Base-by-base conservation (phyloP, 1,284 basidiomycete genomes). In the Puccinia coronata region DNA sequence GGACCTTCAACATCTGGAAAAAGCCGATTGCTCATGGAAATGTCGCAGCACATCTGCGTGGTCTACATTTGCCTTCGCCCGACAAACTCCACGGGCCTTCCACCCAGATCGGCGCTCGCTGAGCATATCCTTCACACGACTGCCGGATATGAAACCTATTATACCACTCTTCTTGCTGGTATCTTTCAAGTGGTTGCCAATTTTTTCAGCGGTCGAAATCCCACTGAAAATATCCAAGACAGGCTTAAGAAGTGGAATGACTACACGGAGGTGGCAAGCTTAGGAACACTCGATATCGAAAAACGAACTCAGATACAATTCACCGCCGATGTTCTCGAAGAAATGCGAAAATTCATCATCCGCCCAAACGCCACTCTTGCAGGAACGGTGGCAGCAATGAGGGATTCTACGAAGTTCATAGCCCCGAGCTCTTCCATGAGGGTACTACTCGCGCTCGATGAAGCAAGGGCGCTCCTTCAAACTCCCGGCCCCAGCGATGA, bases 181-280 rank as follows among this genome's bases (percentile, higher is more conserved):
- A 67, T 67, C 41, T 67, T 67, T 20, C 34, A 47, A 47, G 63
- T 67, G 31, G 63, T 28, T 2, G 63, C 63, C 63, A 43, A 67
- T 47, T 67, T 67, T 67, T 67, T 67, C 20, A 41, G 34, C 34
- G n/a, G 25, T 43, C 63, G 43, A 31, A 18, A 47, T 67, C n/a
- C 18, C 63, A 31, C 36, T 9, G 20, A 67, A 23, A 31, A 41
- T 6, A 67, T 41, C 36, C 39, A 67, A 67, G 36, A 67, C 3
- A 23, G 63, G 63, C 25, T 67, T 16, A 41, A 67, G 18, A n/a
- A 67, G 36, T 67, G 63, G 63, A 67, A n/a, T n/a, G n/a, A n/a
- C n/a, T n/a, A n/a, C n/a, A n/a, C n/a, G n/a, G n/a, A n/a, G n/a
- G n/a, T n/a, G n/a, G n/a, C n/a, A 43, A 67, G 63, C 41, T 67